Conservation (phyloP, 2,329 filamentous ascomycete species). For the Aspergillus glaucus region DNA sequence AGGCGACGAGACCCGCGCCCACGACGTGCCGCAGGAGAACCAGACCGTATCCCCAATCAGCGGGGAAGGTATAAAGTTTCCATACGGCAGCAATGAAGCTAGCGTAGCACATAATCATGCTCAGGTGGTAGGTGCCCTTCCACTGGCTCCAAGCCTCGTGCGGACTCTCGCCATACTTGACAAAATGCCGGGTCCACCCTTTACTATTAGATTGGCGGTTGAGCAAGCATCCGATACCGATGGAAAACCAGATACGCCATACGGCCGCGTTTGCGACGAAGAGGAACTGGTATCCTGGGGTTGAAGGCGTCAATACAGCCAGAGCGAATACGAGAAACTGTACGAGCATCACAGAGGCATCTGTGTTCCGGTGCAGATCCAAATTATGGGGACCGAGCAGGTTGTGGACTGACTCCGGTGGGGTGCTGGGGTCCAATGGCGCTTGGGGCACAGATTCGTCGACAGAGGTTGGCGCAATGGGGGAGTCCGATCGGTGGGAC, state of each 20-base stretch:
- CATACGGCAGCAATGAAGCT: constrained; percentile 87
- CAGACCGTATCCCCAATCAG: constrained; percentile 81
- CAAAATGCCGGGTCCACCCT: constrained; percentile 92
- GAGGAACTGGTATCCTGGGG: constrained; percentile 64
- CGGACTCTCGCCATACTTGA: constrained; percentile 88
- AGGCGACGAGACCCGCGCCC: constrained; percentile 68
- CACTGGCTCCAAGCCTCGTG: constrained; percentile 95
- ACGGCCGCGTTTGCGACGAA: constrained; percentile 74
- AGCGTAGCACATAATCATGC: constrained; percentile 80
- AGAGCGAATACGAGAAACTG: constrained; percentile 68
- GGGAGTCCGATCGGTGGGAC: constrained; percentile 24
- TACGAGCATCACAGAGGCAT: constrained; percentile 72
- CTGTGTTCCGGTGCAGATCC: constrained; percentile 81
- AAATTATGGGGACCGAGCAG: constrained; percentile 76
- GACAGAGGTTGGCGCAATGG: constrained; percentile 26
- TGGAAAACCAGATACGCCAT: constrained; percentile 88
- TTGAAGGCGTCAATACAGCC: constrained; percentile 70
- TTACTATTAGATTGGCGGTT: constrained; percentile 83
- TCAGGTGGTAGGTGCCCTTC: constrained; percentile 93
- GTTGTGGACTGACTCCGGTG: constrained; percentile 69
- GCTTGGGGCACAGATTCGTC: constrained; percentile 33
- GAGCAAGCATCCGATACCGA: constrained; percentile 80
- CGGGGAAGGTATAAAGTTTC: constrained; percentile 90
- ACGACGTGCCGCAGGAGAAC: constrained; percentile 81
- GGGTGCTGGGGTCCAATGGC: constrained; percentile 39